These are phyloP conservation scores for Vitis cinerea DNA, from an alignment of 164 flowering plant species.

Conservation along the genomic window DNA sequence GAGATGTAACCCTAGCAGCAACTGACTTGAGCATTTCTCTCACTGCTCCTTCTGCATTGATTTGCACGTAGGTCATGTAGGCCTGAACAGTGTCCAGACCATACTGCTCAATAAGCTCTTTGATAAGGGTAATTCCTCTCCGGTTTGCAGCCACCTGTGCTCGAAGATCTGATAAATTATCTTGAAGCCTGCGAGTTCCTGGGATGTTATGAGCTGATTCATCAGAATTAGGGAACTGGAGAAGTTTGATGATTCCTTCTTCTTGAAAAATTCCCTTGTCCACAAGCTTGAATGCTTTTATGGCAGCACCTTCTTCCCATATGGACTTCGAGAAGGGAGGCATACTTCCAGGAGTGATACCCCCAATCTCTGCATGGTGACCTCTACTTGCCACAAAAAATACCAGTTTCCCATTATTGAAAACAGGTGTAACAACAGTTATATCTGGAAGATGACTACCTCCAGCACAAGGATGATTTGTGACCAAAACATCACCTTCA, in stretches of 20 bases:
- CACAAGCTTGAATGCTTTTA: slow-evolving; percentile 96
- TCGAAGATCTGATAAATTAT: slow-evolving; percentile 90
- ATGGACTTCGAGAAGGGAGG: slow-evolving; percentile 95
- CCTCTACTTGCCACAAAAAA: slow-evolving; percentile 99
- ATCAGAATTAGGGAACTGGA: slow-evolving; percentile 57
- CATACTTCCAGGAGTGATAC: slow-evolving; percentile 99
- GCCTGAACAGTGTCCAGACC: slow-evolving; percentile 85
- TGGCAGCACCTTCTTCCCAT: slow-evolving; percentile 98
- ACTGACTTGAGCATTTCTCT: slow-evolving; percentile 96
- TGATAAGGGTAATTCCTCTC: slow-evolving; percentile 90
- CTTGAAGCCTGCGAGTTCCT: slow-evolving; percentile 91
- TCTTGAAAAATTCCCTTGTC: slow-evolving; percentile 90
- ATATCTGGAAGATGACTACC: slow-evolving; percentile 99
- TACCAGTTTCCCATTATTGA: slow-evolving; percentile 67
- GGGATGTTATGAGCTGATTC: slow-evolving; percentile 56
- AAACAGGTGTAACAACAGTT: slow-evolving; percentile 94
- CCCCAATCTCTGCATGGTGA: slow-evolving; percentile 99
- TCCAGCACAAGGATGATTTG: slow-evolving; percentile 95
- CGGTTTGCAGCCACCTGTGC: slow-evolving; percentile 99
- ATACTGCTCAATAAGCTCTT: slow-evolving; percentile 91
- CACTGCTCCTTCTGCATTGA: slow-evolving; percentile 92
- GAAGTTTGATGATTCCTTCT: slow-evolving; percentile 82
- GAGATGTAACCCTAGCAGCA: slow-evolving; percentile 45
- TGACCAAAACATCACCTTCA: slow-evolving; percentile 95
- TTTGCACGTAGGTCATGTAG: slow-evolving; percentile 91